These are phyloP conservation scores for Talaromyces nanjingensis DNA, from an alignment of 495 filamentous ascomycete genomes.

Conservation along the genomic window DNA sequence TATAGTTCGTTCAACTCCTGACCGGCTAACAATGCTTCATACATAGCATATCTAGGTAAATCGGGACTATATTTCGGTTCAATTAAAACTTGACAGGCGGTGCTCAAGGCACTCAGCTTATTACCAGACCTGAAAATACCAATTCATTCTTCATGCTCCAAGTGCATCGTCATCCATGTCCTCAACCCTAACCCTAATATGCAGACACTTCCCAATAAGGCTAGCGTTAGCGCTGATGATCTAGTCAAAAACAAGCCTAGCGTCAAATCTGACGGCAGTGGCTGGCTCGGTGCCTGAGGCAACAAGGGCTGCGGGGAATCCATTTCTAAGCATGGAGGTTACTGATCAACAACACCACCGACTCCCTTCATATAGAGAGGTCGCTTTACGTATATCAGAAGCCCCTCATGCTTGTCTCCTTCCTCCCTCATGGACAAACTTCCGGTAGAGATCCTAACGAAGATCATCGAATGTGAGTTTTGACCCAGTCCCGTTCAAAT, in stretches of 20 bases:
- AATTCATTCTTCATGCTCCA: not conserved
- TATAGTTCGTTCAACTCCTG: not conserved
- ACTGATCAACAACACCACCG: not conserved
- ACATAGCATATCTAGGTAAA: not conserved
- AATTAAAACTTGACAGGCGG: no score
- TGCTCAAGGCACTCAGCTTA: no score
- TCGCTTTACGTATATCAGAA: not conserved
- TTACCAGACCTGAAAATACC: no score
- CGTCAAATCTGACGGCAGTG: not conserved
- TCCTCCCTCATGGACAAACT: constrained; percentile 50
- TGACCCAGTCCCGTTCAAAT: not conserved
- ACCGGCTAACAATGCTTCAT: not conserved
- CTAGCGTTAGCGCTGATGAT: not conserved
- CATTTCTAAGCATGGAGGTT: not conserved
- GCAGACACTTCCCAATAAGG: not conserved
- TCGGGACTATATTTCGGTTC: no score
- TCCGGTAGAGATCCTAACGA: constrained; percentile 70
- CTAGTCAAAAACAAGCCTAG: not conserved
- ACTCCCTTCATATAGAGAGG: not conserved
- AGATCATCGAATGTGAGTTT: constrained; percentile 64
- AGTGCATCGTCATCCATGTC: not conserved
- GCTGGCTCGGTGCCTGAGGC: not conserved
- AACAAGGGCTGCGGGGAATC: not conserved
- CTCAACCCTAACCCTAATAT: not conserved
- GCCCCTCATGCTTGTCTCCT: constrained; percentile 28